phyloP scores from a whole-genome alignment of 306 rosid genomes.

The Sechiopsis laciniata region DNA sequence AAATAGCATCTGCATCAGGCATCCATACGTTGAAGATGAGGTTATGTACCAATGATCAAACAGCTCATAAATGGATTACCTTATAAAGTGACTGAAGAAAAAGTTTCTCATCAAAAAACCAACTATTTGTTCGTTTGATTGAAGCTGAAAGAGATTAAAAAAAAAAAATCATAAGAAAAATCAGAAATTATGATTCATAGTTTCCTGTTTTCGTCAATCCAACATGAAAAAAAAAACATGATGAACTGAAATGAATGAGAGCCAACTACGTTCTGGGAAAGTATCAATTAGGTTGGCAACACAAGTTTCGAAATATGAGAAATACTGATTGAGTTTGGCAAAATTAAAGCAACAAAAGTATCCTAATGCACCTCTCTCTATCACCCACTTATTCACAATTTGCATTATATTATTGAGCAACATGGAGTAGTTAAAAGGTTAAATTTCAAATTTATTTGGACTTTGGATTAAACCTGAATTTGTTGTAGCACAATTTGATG shows the following conservation, averaged over 20 bases:
- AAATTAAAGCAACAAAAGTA: background rate
- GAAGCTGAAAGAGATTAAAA: constrained; percentile 52
- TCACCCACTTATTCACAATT: background rate
- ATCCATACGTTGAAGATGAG: background rate
- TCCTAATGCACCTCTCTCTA: background rate
- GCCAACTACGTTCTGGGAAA: too few relatives aligned
- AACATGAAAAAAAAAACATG: too few relatives aligned
- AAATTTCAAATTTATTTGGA: background rate
- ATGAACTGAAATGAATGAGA: too few relatives aligned
- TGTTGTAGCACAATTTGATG: constrained; percentile 42
- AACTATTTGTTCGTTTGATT: constrained; percentile 45
- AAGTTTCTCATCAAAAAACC: constrained; percentile 82
- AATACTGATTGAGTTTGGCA: background rate
- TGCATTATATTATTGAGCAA: background rate
- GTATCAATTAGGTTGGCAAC: background rate
- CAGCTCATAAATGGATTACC: constrained; percentile 42
- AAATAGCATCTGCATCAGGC: background rate
- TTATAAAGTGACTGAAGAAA: constrained; percentile 77
- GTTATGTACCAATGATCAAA: constrained; percentile 1
- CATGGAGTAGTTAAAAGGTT: background rate
- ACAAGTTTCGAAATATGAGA: background rate
- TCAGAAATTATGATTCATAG: constrained; percentile 7
- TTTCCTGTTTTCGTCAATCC: background rate
- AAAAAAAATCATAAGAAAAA: constrained; percentile 21
- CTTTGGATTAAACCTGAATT: constrained; percentile 48